Percentiles rank a stretch among this genome's conserved stretches.
Evolutionary conservation across 129 eudicot species (phyloP).

Genomic region (Dittrichia graveolens): DNA sequence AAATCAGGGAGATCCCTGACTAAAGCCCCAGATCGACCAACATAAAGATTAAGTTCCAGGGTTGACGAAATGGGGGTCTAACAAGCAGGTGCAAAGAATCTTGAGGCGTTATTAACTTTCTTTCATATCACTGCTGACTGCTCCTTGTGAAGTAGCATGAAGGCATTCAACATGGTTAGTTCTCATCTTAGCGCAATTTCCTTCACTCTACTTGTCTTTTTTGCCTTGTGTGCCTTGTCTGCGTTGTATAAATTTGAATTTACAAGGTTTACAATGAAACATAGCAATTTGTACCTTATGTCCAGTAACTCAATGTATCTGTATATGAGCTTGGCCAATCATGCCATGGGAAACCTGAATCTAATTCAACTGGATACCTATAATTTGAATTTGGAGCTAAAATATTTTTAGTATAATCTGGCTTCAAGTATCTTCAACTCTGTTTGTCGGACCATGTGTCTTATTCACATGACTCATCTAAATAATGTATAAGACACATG

Average conservation of each 20-base stretch:
- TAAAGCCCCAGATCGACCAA: constrained; percentile 20
- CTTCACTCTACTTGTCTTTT: neutral
- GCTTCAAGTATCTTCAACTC: too few species aligned
- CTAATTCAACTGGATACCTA: neutral
- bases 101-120: neutral
- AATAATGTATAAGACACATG: too few species aligned
- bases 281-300: neutral
- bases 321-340: neutral
- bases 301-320: neutral
- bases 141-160: neutral
- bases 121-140: neutral
- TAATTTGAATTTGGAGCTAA: too few species aligned
- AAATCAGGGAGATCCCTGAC: constrained; percentile 36
- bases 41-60: constrained; percentile 16
- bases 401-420: too few species aligned
- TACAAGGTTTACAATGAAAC: neutral
- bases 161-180: constrained; percentile 11
- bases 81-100: neutral
- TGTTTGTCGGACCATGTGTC: too few species aligned
- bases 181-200: constrained; percentile 13
- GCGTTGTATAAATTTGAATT: neutral
- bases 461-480: too few species aligned
- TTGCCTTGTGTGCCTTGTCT: constrained; percentile 7
- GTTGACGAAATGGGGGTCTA: constrained; percentile 22
- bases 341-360: neutral